Conservation (phyloP, 1,139 yeast genomes). For the Geotrichum fermentans region DNA sequence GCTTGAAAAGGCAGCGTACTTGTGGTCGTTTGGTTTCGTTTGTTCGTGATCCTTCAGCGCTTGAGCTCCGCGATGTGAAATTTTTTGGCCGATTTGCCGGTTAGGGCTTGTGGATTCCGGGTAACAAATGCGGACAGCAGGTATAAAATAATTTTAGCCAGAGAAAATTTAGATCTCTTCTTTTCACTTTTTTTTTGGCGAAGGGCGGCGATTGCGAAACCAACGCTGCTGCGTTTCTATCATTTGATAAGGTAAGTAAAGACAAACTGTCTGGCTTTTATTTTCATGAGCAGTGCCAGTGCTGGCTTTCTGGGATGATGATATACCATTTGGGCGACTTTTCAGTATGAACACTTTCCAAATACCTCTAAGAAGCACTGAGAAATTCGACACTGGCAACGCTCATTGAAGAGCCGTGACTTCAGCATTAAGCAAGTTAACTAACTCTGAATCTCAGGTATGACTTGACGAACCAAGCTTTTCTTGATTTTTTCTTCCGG, state of each 20-base stretch:
- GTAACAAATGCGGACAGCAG: too few species aligned
- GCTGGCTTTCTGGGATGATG: constrained; percentile 22
- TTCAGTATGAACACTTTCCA: constrained; percentile 23
- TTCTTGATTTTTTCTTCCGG: too few species aligned
- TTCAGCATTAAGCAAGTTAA: too few species aligned
- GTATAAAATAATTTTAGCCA: too few species aligned
- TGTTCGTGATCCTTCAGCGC: not conserved
- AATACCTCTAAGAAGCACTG: constrained; percentile 36
- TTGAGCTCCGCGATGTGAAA: not conserved
- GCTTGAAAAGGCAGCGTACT: too few species aligned
- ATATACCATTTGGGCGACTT: constrained; percentile 22
- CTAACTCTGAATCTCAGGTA: constrained; percentile 11
- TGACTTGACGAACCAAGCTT: too few species aligned
- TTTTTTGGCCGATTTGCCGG: not conserved
- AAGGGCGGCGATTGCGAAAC: too few species aligned
- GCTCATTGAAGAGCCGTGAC: too few species aligned
- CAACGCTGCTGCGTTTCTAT: too few species aligned
- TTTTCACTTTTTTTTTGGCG: too few species aligned
- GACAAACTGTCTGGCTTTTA: constrained; percentile 2
- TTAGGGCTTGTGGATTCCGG: not conserved
- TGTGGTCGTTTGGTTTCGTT: too few species aligned
- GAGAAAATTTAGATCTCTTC: too few species aligned
- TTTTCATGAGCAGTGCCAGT: not conserved
- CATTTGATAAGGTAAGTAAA: constrained; percentile 5
- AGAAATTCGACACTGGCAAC: constrained; percentile 9